phyloP scores from a whole-genome alignment of 371 early-diverging fungal genomes.

The Lichtheimia ornata region DNA sequence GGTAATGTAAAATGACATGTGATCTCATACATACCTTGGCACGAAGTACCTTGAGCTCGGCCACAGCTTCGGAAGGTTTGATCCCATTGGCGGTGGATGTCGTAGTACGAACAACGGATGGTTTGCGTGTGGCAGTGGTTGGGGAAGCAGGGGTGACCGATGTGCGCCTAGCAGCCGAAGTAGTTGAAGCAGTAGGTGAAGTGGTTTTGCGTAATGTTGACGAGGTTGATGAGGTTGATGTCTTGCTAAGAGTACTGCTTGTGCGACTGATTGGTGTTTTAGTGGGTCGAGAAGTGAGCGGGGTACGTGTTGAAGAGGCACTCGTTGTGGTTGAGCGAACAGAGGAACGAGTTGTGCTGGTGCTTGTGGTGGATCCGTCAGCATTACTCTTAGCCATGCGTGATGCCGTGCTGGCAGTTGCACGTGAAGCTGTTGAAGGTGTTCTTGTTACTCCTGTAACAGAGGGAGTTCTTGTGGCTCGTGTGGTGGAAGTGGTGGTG shows the following conservation, averaged over 20 bases:
- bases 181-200: slow-evolving; percentile 18
- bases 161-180: background rate
- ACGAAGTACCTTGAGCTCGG: slow-evolving; percentile 23
- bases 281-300: slow-evolving; percentile 12
- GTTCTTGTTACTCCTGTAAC: background rate
- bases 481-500: slow-evolving; percentile 8
- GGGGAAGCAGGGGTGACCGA: slow-evolving; percentile 8
- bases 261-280: slow-evolving; percentile 14
- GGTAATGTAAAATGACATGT: too few relatives aligned
- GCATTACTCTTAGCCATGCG: background rate
- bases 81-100: slow-evolving; percentile 18
- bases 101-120: slow-evolving; percentile 5
- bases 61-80: slow-evolving; percentile 17
- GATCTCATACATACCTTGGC: slow-evolving; percentile 15
- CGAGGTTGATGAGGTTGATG: slow-evolving; percentile 8
- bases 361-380: background rate
- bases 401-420: background rate
- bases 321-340: slow-evolving; percentile 7
- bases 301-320: slow-evolving; percentile 4
- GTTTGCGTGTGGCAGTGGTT: slow-evolving; percentile 6
- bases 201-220: background rate
- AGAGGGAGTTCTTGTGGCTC: background rate
- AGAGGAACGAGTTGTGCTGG: slow-evolving; percentile 8
- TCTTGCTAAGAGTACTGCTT: slow-evolving; percentile 10
- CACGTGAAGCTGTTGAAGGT: slow-evolving; percentile 1